Base-by-base conservation (phyloP, 148 eudicot species). In the Spergularia marina region DNA sequence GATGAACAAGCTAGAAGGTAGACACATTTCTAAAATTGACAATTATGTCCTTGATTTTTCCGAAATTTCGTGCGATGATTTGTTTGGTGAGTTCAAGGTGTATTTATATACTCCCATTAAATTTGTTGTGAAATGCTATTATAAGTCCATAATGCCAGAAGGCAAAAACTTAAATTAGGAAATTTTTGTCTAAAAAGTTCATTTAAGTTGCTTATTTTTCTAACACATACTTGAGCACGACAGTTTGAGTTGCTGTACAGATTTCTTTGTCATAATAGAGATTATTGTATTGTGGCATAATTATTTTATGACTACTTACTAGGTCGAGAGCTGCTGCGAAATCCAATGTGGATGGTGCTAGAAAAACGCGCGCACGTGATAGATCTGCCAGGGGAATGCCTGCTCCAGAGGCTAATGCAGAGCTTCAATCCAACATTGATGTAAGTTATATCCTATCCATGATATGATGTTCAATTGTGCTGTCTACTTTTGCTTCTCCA, bases 341-440 rank as follows among this genome's bases (percentile, higher is more conserved):
- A 88, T 76, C 89, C 94, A 86, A 21, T 89, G 86, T 74, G 98
- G 84, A 93, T 73, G 83, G 80, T 1, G 76, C 74, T 34, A 93
- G 88, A 85, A 91, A 88, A 84, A 47, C 83, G 68, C 85, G 96
- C 14, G 1, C 87, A 40, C 98, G 98, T 75, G 93, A 92, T 86
- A 83, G 88, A 76, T 84, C 96, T 16, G 83, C 76, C 15, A 82
- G 94, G 73, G 90, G 87, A 47, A 84, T 85, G 77, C 89, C 98
- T 49, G 98, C 94, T 77, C 98, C 98, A 65, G 94, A 89, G 79
- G 98, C 98, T 82, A 93, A 93, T 81, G 98, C 98, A 54, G 98
- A 93, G 83, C 96, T 93, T 67, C 98, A 91, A 77, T 74, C 94
- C 70, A 93, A 93, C 81, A 85, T 93, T 47, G 98, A 93, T 84